Percentiles rank a stretch among this genome's conserved stretches.
Evolutionary conservation across 2,329 filamentous ascomycete genomes (phyloP).

Genomic region (Torrubiella hemipterigena): DNA sequence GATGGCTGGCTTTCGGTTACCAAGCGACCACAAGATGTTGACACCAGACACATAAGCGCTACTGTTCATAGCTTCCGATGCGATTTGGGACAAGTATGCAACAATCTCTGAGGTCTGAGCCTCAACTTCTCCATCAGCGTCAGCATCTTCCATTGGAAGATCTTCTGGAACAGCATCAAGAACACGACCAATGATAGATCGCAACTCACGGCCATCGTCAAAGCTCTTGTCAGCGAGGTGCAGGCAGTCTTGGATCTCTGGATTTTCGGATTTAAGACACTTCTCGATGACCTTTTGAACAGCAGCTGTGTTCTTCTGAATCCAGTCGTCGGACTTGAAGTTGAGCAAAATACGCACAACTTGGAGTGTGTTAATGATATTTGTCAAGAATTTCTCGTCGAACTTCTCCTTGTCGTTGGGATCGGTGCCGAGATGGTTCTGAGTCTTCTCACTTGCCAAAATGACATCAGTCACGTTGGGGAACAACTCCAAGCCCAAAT

Average conservation of each 20-base stretch:
- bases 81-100: conserved; percentile 70
- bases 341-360: conserved; percentile 84
- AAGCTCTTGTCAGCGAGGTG: conserved; percentile 61
- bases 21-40: conserved; percentile 87
- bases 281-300: conserved; percentile 88
- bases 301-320: conserved; percentile 61
- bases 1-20: conserved; percentile 69
- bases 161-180: conserved; percentile 81
- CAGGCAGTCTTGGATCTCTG: conserved; percentile 87
- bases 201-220: conserved; percentile 58
- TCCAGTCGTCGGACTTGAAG: conserved; percentile 82
- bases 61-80: conserved; percentile 74
- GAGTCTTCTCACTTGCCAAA: conserved; percentile 67
- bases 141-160: conserved; percentile 56
- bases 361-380: conserved; percentile 88
- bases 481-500: conserved; percentile 84
- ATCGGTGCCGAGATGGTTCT: conserved; percentile 44
- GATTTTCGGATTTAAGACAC: conserved; percentile 73
- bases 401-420: conserved; percentile 55
- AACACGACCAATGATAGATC: conserved; percentile 68
- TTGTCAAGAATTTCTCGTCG: conserved; percentile 75
- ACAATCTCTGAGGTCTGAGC: conserved; percentile 78
- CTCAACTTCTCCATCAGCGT: conserved; percentile 76
- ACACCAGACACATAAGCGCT: conserved; percentile 77
- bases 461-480: conserved; percentile 82